Base-by-base conservation (phyloP, 768 basidiomycete genomes). In the Macrolepiota fuliginosa region DNA sequence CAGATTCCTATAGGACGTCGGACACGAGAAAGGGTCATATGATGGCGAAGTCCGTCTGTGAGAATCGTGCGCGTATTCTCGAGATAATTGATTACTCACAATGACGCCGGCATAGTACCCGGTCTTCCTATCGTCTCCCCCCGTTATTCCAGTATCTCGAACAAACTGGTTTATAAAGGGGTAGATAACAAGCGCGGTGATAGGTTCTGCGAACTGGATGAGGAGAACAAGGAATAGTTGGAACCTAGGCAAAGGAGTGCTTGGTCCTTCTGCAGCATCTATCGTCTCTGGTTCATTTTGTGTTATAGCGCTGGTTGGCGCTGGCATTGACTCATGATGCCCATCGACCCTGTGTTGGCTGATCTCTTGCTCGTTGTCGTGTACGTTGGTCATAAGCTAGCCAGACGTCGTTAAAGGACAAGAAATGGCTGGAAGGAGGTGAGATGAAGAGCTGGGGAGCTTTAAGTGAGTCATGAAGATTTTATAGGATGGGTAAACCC, bases 71-170 rank as follows among this genome's bases (percentile, higher is more conserved):
- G 24, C 47, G 19, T 45, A 24, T 49, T 24, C 17, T 19, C 12
- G 12, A 24, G 25, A 11, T 4, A 50, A 29, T n/a, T 9, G 3
- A 51, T 7, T 1, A 67, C 74, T 62, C 54, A 81, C 81, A 32
- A 83, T 77, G 36, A 82, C 57, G 5, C 81, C 81, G 51, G 79
- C 81, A 69, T 79, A 83, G 66, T 82, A 82, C 0, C 81, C 80
- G 3, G 75, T 80, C 56, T 73, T 78, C 2, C 67, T 71, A 61
- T 81, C 81, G 57, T 81, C 77, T 4, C 80, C 79, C 4, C 70
- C 65, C 9, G 77, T 81, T 7, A 82, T 71, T 0, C 78, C 79
- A 9, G 77, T 77, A n/a, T 77, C 74, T 47, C 76, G 70, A 46
- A 83, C 74, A 37, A 81, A 74, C 56, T 82, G 75, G 52, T 76